phyloP scores from a whole-genome alignment of 2,329 filamentous ascomycete genomes.

The Didymella sp. region DNA sequence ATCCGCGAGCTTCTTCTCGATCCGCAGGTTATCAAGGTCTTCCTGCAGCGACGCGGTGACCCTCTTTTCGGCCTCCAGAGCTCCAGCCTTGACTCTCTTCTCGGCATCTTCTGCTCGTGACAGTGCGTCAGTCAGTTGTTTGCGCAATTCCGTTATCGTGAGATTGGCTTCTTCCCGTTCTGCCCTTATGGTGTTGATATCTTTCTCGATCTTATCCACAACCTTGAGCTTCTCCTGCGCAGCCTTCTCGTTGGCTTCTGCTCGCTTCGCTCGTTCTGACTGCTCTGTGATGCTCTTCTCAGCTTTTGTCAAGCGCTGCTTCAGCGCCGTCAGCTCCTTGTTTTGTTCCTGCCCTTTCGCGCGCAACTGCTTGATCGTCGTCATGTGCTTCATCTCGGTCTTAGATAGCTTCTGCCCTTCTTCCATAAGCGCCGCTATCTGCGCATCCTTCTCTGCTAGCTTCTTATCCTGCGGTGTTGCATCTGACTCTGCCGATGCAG shows the following conservation, averaged over 20 bases:
- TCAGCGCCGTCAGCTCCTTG: slow-evolving; percentile 59
- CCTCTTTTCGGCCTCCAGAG: slow-evolving; percentile 70
- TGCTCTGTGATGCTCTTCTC: slow-evolving; percentile 70
- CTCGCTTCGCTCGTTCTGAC: slow-evolving; percentile 66
- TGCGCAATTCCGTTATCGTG: slow-evolving; percentile 71
- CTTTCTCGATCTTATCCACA: slow-evolving; percentile 60
- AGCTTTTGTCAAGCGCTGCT: slow-evolving; percentile 68
- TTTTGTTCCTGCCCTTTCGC: slow-evolving; percentile 60
- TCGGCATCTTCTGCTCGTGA: slow-evolving; percentile 72
- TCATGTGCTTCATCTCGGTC: slow-evolving; percentile 83
- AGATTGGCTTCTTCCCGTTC: slow-evolving; percentile 70
- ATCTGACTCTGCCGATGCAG: slow-evolving; percentile 59
- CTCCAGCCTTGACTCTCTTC: slow-evolving; percentile 69
- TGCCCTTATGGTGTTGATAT: slow-evolving; percentile 66
- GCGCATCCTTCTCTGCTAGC: slow-evolving; percentile 86
- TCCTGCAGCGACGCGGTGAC: slow-evolving; percentile 64
- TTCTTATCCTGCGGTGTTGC: slow-evolving; percentile 67
- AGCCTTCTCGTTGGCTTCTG: slow-evolving; percentile 65
- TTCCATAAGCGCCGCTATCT: slow-evolving; percentile 86
- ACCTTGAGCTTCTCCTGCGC: slow-evolving; percentile 62
- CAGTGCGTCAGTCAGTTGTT: slow-evolving; percentile 71
- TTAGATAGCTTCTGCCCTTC: slow-evolving; percentile 90
- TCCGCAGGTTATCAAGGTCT: slow-evolving; percentile 68
- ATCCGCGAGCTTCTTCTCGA: slow-evolving; percentile 77
- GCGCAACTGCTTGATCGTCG: slow-evolving; percentile 80